These are phyloP conservation scores for Suillus spraguei DNA, from an alignment of 768 basidiomycete species.

Conservation along the genomic window DNA sequence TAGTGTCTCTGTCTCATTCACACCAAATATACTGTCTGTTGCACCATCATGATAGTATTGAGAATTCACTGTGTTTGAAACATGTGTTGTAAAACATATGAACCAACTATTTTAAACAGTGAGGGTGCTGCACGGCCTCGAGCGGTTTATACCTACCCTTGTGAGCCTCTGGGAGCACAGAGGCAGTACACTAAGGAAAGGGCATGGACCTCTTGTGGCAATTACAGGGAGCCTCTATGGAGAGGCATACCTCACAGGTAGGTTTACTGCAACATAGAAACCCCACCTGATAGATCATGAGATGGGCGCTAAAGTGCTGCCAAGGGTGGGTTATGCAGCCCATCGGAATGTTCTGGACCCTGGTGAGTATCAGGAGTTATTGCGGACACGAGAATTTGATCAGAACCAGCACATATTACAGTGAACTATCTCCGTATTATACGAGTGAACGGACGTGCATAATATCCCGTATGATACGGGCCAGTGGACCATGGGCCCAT, in stretches of 20 bases:
- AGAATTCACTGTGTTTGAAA: not conserved
- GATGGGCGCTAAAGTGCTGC: no score
- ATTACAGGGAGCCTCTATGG: constrained; percentile 2
- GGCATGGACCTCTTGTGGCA: not conserved
- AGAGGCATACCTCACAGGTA: constrained; percentile 4
- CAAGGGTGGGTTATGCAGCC: no score
- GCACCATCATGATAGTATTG: not conserved
- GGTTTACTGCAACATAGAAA: not conserved
- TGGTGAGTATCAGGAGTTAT: no score
- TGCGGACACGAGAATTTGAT: no score
- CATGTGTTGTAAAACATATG: not conserved
- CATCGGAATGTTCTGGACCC: no score
- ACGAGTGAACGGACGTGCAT: no score
- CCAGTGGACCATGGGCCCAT: no score
- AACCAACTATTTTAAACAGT: no score
- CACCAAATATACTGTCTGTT: not conserved
- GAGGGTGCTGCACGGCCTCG: not conserved
- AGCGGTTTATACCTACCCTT: not conserved
- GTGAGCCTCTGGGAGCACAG: not conserved
- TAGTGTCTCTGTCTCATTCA: not conserved
- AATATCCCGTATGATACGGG: no score
- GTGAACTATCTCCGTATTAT: no score
- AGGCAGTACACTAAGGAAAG: not conserved
- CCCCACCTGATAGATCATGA: not conserved
- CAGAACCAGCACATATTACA: no score